Evolutionary conservation across 495 filamentous ascomycete species (phyloP).

Genomic region (Echria macrotheca): DNA sequence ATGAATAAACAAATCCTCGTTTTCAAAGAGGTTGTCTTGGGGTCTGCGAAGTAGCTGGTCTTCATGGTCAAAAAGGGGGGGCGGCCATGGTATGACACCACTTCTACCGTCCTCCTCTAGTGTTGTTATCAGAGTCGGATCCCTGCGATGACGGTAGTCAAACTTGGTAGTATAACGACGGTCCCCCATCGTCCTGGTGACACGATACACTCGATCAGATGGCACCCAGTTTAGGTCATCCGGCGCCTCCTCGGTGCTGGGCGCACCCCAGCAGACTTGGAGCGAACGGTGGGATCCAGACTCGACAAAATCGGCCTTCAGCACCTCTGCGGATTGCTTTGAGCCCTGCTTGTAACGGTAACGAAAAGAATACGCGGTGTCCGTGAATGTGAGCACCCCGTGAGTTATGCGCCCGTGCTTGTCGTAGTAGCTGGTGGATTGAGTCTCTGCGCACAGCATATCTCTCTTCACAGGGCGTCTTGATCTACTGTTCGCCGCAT

Average conservation of each 20-base stretch:
- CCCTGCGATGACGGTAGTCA: constrained; percentile 24
- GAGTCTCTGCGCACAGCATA: neutral
- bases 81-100: constrained; percentile 6
- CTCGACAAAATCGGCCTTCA: constrained; percentile 21
- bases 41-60: constrained; percentile 16
- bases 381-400: constrained; percentile 13
- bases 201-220: constrained; percentile 17
- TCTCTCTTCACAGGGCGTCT: constrained; percentile 13
- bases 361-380: constrained; percentile 13
- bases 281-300: neutral
- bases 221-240: constrained; percentile 20
- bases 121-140: constrained; percentile 19
- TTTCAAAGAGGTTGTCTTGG: constrained; percentile 16
- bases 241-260: constrained; percentile 4
- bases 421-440: constrained; percentile 17
- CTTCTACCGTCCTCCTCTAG: constrained; percentile 7
- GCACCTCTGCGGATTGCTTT: constrained; percentile 13
- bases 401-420: constrained; percentile 13
- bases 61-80: constrained; percentile 21
- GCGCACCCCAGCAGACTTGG: constrained; percentile 22
- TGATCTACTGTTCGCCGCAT: constrained; percentile 5
- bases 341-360: constrained; percentile 21
- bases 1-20: constrained; percentile 22
- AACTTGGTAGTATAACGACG: constrained; percentile 15
- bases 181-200: constrained; percentile 8